Conservation (phyloP, 306 rosid species). For the Echinosophora koreensis region DNA sequence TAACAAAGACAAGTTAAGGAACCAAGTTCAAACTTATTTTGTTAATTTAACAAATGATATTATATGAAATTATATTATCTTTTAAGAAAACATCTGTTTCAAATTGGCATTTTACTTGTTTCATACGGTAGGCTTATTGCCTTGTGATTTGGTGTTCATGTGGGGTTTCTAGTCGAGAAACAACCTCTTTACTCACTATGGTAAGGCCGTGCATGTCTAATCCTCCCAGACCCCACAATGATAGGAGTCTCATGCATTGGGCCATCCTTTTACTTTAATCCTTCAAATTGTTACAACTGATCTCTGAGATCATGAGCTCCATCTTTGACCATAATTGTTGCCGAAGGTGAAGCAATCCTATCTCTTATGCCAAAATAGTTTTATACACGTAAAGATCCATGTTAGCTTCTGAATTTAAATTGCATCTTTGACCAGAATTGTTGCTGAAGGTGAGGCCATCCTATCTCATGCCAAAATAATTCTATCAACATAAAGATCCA, state of each 20-base stretch:
- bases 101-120: background rate
- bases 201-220: no score
- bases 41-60: slow-evolving; percentile 30
- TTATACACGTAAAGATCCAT: background rate
- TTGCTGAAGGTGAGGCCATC: background rate
- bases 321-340: background rate
- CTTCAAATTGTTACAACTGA: slow-evolving; percentile 21
- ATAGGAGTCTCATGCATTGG: background rate
- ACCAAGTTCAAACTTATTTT: background rate
- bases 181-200: background rate
- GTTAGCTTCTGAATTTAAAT: slow-evolving; percentile 39
- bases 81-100: background rate
- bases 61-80: background rate
- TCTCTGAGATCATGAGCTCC: slow-evolving; percentile 27
- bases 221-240: background rate
- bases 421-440: slow-evolving; percentile 18
- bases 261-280: slow-evolving; percentile 1
- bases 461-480: background rate
- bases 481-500: background rate
- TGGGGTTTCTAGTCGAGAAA: background rate
- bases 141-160: background rate
- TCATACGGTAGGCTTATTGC: background rate
- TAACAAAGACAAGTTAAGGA: no score
- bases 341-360: background rate
- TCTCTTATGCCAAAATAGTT: slow-evolving; percentile 13